These are phyloP conservation scores for Akebia trifoliata DNA, from an alignment of 164 flowering plant genomes.

Conservation along the genomic window DNA sequence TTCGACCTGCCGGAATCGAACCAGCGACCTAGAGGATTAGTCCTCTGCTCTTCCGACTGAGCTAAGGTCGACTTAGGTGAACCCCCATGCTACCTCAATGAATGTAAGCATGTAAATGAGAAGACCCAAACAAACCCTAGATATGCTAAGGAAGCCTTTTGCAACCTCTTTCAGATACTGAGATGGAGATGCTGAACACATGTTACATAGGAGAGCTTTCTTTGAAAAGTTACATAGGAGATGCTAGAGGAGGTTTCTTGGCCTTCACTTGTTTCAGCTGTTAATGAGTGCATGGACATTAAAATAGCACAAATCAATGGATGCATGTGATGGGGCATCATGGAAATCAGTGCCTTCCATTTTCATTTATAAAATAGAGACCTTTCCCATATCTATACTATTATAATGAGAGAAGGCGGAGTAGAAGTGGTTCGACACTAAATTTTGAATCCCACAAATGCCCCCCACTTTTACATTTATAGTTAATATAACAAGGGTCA, in stretches of 20 bases:
- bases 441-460: too few relatives aligned
- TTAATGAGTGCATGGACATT: not conserved
- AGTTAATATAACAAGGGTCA: too few relatives aligned
- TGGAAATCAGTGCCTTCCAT: not conserved
- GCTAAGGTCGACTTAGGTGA: conserved; percentile 22
- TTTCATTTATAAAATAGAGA: too few relatives aligned
- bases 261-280: not conserved
- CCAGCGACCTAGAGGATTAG: conserved; percentile 24
- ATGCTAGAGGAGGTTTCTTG: not conserved
- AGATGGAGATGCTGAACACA: not conserved
- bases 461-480: too few relatives aligned
- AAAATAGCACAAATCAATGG: not conserved
- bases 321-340: not conserved
- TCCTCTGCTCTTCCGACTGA: conserved; percentile 29
- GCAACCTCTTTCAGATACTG: not conserved
- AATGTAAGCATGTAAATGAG: conserved; percentile 7
- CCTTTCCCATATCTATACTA: too few relatives aligned
- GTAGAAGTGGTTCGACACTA: too few relatives aligned
- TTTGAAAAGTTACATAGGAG: not conserved
- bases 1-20: conserved; percentile 25
- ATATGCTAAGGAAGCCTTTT: not conserved
- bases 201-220: not conserved
- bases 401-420: too few relatives aligned
- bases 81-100: conserved; percentile 1
- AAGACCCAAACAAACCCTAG: not conserved